Base-by-base conservation (phyloP, 2,329 filamentous ascomycete species). In the Chrysoporthe deuterocubensis region DNA sequence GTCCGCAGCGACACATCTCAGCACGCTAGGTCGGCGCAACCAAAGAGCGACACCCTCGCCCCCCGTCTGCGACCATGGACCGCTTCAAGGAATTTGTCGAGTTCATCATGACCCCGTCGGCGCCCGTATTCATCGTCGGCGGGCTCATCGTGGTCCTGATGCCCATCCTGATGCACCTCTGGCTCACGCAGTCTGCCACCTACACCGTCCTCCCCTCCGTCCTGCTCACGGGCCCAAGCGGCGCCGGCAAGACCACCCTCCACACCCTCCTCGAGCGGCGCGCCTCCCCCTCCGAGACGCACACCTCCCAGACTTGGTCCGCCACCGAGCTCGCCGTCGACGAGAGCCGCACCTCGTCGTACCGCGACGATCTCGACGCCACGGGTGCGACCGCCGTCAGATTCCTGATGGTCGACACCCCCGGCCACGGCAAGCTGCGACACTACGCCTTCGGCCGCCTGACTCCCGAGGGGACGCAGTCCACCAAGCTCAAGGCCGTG, bases 391-490 rank as follows among this genome's bases (percentile, higher is more conserved):
- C 80, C 63, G 89, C 91, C 76, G 89, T 87, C 71, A 91, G 89
- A 76, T 92, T 96, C 77, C 82, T 92, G 52, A 82, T 98, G 44
- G 82, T 92, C 75, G 96, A 99, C 81, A 98, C 95, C 0, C 96
- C 96, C 0, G 96, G 96, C 50, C 96, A 99, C 81, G 94, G 93
- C 74, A 99, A 99, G 81, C 88, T 99, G 68, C 92, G 96, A 69
- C 86, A 89, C 73, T 83, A 88, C 71, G 89, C 92, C 3, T 83
- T 91, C 68, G 79, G 83, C 54, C 81, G 80, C 64, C 80, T 90
- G 42, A 56, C 65, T 14, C 42, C 67, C 76, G 71, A 69, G 74
- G 74, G 43, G 76, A 80, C 63, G 21, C 79, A 21, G 71, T 74
- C 44, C 37, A 75, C 73, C 40, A 85, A 86, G 71, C 81, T 95